Percentiles rank a stretch among this genome's conserved stretches.
phyloP scores from a whole-genome alignment of 257 asterid genomes.

The Rhazya stricta region DNA sequence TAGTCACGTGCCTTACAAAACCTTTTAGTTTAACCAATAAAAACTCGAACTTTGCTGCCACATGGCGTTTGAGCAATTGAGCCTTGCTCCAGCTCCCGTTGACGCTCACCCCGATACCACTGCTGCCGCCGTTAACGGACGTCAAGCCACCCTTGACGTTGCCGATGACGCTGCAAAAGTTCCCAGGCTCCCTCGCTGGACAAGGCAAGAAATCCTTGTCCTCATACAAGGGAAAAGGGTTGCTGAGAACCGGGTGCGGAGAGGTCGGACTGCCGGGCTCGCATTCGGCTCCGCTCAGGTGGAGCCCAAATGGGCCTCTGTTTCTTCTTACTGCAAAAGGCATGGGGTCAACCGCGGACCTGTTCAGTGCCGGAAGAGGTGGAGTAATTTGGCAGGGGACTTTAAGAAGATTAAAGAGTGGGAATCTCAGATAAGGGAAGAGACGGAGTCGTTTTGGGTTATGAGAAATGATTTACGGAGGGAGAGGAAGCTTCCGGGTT shows the following conservation, averaged over 20 bases:
- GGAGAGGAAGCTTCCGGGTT: constrained; percentile 81
- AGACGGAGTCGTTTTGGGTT: constrained; percentile 80
- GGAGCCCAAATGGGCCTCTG: constrained; percentile 93
- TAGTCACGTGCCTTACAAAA: constrained; percentile 38
- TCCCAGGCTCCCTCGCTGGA: constrained; percentile 87
- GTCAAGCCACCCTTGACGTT: constrained; percentile 40
- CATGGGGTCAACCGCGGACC: constrained; percentile 94
- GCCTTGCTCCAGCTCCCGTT: constrained; percentile 44
- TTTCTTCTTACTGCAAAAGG: constrained; percentile 74
- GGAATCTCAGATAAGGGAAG: constrained; percentile 55
- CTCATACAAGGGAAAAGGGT: constrained; percentile 82
- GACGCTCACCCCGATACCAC: constrained; percentile 35
- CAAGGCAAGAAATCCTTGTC: constrained; percentile 78
- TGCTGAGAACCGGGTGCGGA: constrained; percentile 58
- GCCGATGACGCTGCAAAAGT: constrained; percentile 48
- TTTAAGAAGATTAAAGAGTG: constrained; percentile 89
- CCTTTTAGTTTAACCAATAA: constrained; percentile 15
- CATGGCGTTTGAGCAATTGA: constrained; percentile 63
- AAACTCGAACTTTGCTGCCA: constrained; percentile 9
- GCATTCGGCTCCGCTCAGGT: constrained; percentile 65
- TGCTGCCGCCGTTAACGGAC: constrained; percentile 28
- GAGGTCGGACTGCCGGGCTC: constrained; percentile 55
- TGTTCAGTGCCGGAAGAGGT: constrained; percentile 92
- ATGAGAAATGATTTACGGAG: constrained; percentile 93
- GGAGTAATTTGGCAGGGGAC: constrained; percentile 93